A percentile compares a stretch with the other conserved stretches of the same genome.
Evolutionary conservation across 129 eudicot species (phyloP).

Genomic region (Scalesia atractyloides): DNA sequence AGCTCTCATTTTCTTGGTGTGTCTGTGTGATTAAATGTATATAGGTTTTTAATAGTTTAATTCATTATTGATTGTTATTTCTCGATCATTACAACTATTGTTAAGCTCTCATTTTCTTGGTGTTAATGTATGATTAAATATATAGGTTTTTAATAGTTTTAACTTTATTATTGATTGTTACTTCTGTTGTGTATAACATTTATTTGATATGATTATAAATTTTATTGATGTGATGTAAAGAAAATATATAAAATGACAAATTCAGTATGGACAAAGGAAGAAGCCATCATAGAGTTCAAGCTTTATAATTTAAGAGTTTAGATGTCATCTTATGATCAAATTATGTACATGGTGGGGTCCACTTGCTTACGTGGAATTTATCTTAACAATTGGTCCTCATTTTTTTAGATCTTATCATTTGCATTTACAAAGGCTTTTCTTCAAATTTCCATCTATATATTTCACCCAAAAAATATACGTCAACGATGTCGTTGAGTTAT

Average conservation of each 20-base stretch:
- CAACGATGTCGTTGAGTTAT: no score
- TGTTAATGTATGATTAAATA: no score
- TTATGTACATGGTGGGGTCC: conserved; percentile 39
- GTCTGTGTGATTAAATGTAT: no score
- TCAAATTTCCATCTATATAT: conserved; percentile 6
- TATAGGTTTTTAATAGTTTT: neutral
- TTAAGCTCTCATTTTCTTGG: no score
- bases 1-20: no score
- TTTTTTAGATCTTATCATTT: conserved; percentile 29
- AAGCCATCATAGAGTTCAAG: neutral
- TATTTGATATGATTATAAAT: no score
- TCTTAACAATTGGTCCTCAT: conserved; percentile 27
- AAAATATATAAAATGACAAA: conserved; percentile 27
- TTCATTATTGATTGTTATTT: no score
- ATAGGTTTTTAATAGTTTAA: no score
- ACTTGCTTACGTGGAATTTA: conserved; percentile 27
- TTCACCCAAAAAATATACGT: neutral
- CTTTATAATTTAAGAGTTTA: conserved; percentile 30
- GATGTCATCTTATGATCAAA: conserved; percentile 38
- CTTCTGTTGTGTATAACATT: neutral
- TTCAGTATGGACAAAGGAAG: conserved; percentile 20
- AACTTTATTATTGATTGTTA: neutral
- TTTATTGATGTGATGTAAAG: neutral
- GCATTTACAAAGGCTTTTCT: no score
- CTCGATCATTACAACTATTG: no score